A percentile compares a stretch with the other conserved stretches of the same genome.
These are phyloP conservation scores for Skeletonema tropicum DNA, from an alignment of 108 stramenopile genomes.

Conservation along the genomic window DNA sequence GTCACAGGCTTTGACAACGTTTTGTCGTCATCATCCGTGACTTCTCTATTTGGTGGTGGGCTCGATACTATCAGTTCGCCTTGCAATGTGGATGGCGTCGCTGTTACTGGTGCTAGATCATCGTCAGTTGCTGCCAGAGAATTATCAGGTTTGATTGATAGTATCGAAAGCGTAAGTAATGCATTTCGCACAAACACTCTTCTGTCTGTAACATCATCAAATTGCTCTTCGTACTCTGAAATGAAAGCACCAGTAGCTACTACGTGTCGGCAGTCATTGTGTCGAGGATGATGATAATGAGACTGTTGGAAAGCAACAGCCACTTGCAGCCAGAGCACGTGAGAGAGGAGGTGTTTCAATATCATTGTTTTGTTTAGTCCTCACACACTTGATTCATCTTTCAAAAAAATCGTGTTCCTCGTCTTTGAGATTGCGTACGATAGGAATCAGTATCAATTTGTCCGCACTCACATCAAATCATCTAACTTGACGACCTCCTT, in stretches of 20 bases:
- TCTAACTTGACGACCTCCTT: too few species aligned
- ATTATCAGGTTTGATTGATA: not conserved
- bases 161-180: slow-evolving; percentile 17
- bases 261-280: not conserved
- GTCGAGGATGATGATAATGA: not conserved
- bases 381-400: too few species aligned
- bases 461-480: too few species aligned
- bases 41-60: slow-evolving; percentile 29
- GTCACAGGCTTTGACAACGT: not conserved
- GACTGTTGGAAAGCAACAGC: not conserved
- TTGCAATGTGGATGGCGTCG: slow-evolving; percentile 38
- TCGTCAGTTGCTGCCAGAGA: not conserved
- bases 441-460: too few species aligned
- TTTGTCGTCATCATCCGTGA: not conserved
- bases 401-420: too few species aligned
- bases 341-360: not conserved
- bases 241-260: not conserved
- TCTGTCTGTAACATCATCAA: not conserved
- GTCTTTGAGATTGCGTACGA: too few species aligned
- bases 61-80: slow-evolving; percentile 26
- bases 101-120: not conserved
- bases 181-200: not conserved
- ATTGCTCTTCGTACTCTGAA: not conserved
- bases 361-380: too few species aligned
- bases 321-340: not conserved